Percentiles rank a stretch among this genome's conserved stretches.
Conservation (phyloP, 768 basidiomycete genomes). For the Stropharia rugosoannulata region DNA sequence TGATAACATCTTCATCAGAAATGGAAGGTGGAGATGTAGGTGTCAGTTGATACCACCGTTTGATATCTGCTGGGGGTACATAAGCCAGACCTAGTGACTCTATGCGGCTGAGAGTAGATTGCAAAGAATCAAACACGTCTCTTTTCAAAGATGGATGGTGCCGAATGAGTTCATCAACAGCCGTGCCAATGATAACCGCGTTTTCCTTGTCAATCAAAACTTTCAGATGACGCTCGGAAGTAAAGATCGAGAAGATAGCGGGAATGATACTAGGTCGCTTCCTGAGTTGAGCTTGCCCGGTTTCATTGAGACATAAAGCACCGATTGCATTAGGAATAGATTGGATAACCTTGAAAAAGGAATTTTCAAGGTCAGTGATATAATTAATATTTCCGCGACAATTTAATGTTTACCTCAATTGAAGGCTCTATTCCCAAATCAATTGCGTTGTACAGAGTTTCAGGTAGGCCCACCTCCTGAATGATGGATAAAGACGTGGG, state of each 20-base stretch:
- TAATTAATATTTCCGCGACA: background rate
- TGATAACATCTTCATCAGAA: constrained; percentile 39
- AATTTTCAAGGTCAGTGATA: background rate
- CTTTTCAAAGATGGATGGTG: constrained; percentile 90
- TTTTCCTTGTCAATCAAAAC: constrained; percentile 92
- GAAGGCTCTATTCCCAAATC: constrained; percentile 84
- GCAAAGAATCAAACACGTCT: constrained; percentile 76
- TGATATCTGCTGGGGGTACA: constrained; percentile 52
- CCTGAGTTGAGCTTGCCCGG: constrained; percentile 79
- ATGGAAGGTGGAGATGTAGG: constrained; percentile 19
- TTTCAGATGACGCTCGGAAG: constrained; percentile 79
- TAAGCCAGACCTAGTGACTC: constrained; percentile 71
- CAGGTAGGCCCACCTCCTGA: constrained; percentile 89
- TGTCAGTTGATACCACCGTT: constrained; percentile 65
- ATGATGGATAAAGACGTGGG: constrained; percentile 91
- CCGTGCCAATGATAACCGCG: constrained; percentile 82
- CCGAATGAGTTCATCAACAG: constrained; percentile 92
- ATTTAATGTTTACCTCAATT: constrained; percentile 62
- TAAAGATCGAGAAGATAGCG: constrained; percentile 82
- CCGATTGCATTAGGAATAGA: constrained; percentile 95
- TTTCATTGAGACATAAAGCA: constrained; percentile 91
- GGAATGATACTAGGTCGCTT: constrained; percentile 81
- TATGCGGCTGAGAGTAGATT: constrained; percentile 66
- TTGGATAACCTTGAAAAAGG: constrained; percentile 69
- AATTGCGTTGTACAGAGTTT: constrained; percentile 83